Conservation (phyloP, 2,329 filamentous ascomycete genomes). For the Colletotrichum lindemuthianum region DNA sequence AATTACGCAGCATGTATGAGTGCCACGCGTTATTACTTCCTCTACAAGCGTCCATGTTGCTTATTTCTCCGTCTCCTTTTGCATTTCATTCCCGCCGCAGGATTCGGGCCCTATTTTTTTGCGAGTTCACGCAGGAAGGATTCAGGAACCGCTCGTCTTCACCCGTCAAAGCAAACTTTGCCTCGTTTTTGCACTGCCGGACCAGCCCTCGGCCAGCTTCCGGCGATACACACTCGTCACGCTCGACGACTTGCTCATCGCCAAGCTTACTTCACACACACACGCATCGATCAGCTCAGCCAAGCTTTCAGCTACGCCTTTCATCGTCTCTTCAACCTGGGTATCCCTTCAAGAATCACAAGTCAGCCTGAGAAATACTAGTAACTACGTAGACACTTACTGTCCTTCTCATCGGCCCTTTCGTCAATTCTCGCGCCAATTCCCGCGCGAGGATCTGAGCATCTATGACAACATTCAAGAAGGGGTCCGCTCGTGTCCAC, state of each 20-base stretch:
- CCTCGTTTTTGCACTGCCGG: constrained; percentile 26
- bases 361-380: no score
- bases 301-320: constrained; percentile 22
- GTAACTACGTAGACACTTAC: no score
- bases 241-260: no score
- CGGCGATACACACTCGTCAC: no score
- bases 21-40: no score
- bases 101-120: constrained; percentile 3
- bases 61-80: constrained; percentile 1
- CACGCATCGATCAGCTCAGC: neutral
- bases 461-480: no score
- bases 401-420: neutral
- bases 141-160: neutral
- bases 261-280: no score
- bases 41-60: no score
- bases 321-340: neutral
- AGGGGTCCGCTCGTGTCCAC: no score
- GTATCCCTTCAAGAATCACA: neutral
- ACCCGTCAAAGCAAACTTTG: constrained; percentile 1
- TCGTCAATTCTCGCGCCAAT: neutral
- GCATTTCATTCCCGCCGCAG: neutral
- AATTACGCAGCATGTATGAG: no score
- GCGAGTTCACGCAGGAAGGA: neutral
- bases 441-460: neutral
- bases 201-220: constrained; percentile 26